Evolutionary conservation across 441 rosid species (phyloP).

Genomic region (Erodium moschatum): DNA sequence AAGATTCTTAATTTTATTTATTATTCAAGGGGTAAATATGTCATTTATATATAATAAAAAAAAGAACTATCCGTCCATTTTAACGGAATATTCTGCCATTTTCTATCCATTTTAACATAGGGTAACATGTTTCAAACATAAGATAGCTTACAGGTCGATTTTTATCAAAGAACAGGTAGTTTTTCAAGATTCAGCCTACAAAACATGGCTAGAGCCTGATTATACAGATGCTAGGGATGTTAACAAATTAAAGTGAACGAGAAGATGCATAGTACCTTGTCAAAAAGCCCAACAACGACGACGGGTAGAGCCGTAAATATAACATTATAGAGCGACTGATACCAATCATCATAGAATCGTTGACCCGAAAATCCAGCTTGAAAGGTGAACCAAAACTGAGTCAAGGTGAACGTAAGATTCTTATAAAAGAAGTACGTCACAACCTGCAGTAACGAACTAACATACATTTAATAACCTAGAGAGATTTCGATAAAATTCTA

Average conservation of each 20-base stretch:
- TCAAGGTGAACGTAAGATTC: conserved; percentile 94
- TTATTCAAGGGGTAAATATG: too few species aligned
- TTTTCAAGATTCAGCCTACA: too few species aligned
- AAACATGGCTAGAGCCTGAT: not conserved
- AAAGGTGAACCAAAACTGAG: conserved; percentile 99
- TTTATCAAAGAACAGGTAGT: too few species aligned
- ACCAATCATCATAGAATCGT: conserved; percentile 99
- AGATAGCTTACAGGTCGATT: too few species aligned
- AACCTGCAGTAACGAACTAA: conserved; percentile 53
- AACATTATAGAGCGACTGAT: conserved; percentile 92
- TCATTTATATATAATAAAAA: too few species aligned
- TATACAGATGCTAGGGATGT: not conserved
- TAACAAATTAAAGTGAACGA: not conserved
- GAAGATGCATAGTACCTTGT: conserved; percentile 54
- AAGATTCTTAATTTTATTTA: too few species aligned
- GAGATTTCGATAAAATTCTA: conserved; percentile 12
- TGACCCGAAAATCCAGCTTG: conserved; percentile 98
- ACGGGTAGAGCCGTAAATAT: conserved; percentile 92
- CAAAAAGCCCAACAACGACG: conserved; percentile 88
- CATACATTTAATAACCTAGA: conserved; percentile 15
- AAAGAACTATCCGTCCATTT: too few species aligned
- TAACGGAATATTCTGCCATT: too few species aligned
- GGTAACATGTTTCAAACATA: too few species aligned
- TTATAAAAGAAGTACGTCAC: conserved; percentile 97
- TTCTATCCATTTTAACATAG: too few species aligned